Evolutionary conservation across 129 eudicot species (phyloP), one percentile per base, ranked within the genome.

Genomic region (Apium graveolens): DNA sequence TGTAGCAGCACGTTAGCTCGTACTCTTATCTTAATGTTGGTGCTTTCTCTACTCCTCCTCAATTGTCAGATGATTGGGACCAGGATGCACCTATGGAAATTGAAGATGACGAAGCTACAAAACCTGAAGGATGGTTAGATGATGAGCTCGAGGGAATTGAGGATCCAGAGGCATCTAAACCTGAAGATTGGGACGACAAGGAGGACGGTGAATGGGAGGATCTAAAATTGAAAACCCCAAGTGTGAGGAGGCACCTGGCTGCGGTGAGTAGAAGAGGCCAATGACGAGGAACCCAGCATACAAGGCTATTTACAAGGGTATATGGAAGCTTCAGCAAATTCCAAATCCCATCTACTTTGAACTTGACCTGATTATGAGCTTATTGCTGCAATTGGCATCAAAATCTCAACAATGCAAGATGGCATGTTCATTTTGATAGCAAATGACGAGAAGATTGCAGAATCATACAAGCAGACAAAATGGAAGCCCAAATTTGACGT

Each of bases 191-290:
- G 97, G 97, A 91, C 77, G 98, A 95, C 37, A 96, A 95, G 75
- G 98, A 91, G 79, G 98, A 91, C 83, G 98, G 98, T 49, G 92
- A 91, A 75, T 95, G 98, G 98, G 98, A 95, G 81, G 92, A 91
- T n/a, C 98, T 97, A 0, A 91, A 90, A 84, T 90, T 75, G 96
- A 90, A 79, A 95, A 91, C 86, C 98, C 97, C 1, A 95, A 87
- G 84, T 95, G 98, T 80, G 91, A 74, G 35, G 84, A 80, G 32
- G 97, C 90, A 31, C 91, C 96, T 49, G 97, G 94, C 29, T 95
- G 97, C 85, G 97, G 97, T 32, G 94, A 91, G 85, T 91, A 94
- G 98, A 90, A 83, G 82, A 86, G 85, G 74, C 97, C 97, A 27
- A 87, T 88, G 89, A 91, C 87, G 83, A 83, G 48, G 69, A 91